phyloP scores from a whole-genome alignment of 129 eudicot genomes.

The Ambrosia trifida region DNA sequence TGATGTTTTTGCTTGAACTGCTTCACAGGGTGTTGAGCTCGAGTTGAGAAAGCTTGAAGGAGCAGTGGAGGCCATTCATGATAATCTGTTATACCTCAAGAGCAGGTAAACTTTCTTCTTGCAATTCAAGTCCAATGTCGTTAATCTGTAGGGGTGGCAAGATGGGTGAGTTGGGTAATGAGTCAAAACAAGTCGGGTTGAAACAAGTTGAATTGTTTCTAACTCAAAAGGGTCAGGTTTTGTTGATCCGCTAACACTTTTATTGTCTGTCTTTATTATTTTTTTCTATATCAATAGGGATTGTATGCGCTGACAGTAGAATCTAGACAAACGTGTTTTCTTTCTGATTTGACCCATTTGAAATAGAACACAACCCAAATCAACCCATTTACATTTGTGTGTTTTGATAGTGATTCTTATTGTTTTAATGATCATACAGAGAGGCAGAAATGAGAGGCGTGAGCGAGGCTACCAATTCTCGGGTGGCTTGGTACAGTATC shows the following conservation, averaged over 20 bases:
- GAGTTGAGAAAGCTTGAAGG: conserved; percentile 95
- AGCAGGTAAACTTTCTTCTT: conserved; percentile 47
- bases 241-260: not conserved
- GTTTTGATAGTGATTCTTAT: not conserved
- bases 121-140: not conserved
- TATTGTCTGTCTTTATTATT: not conserved
- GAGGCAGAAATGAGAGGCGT: conserved; percentile 83
- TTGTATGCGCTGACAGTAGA: not conserved
- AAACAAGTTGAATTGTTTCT: not conserved
- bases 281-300: not conserved
- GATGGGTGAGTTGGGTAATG: not conserved
- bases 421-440: conserved; percentile 38
- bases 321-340: not conserved
- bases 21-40: conserved; percentile 78
- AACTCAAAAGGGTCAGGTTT: not conserved
- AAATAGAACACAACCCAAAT: not conserved
- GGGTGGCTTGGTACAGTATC: conserved; percentile 87
- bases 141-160: conserved; percentile 12
- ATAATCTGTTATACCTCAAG: conserved; percentile 67
- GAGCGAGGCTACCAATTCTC: conserved; percentile 68
- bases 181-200: conserved; percentile 2
- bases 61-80: conserved; percentile 92
- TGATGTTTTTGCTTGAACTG: conserved; percentile 21
- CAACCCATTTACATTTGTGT: not conserved
- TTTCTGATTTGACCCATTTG: not conserved